A percentile compares a stretch with the other conserved stretches of the same genome.
Conservation (phyloP, 306 rosid genomes). For the Casuarina glauca region DNA sequence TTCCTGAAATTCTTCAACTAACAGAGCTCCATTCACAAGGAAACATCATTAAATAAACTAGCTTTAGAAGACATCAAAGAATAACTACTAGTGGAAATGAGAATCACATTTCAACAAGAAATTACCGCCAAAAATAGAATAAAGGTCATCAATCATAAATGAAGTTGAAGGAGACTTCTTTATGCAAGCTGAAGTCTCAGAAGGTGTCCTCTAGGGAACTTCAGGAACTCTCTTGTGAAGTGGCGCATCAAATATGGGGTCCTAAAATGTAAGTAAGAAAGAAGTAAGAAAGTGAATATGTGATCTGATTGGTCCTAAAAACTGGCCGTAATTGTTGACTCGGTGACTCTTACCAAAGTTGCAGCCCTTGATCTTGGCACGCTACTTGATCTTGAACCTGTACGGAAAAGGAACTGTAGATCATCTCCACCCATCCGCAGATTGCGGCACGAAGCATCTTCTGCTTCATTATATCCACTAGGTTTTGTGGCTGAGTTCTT, state of each 20-base stretch:
- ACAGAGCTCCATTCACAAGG: slow-evolving; percentile 48
- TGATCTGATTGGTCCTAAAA: slow-evolving; percentile 19
- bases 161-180: slow-evolving; percentile 58
- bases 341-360: slow-evolving; percentile 48
- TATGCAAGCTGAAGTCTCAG: slow-evolving; percentile 41
- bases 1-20: slow-evolving; percentile 56
- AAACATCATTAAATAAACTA: slow-evolving; percentile 8
- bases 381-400: slow-evolving; percentile 66
- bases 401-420: slow-evolving; percentile 68
- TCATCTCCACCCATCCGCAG: slow-evolving; percentile 43
- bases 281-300: slow-evolving; percentile 33
- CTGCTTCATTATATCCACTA: slow-evolving; percentile 34
- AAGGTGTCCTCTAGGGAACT: slow-evolving; percentile 47
- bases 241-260: slow-evolving; percentile 49
- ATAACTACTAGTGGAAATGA: not conserved
- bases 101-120: slow-evolving; percentile 22
- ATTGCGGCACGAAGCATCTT: slow-evolving; percentile 30
- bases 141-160: slow-evolving; percentile 61
- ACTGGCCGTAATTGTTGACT: slow-evolving; percentile 20
- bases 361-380: slow-evolving; percentile 75
- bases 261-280: slow-evolving; percentile 52
- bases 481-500: slow-evolving; percentile 39
- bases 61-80: not conserved
- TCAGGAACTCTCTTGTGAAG: slow-evolving; percentile 44
- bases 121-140: slow-evolving; percentile 72